Evolutionary conservation across 768 basidiomycete species (phyloP), one percentile per base, ranked within the genome.

Genomic region (Tremella mesenterica): DNA sequence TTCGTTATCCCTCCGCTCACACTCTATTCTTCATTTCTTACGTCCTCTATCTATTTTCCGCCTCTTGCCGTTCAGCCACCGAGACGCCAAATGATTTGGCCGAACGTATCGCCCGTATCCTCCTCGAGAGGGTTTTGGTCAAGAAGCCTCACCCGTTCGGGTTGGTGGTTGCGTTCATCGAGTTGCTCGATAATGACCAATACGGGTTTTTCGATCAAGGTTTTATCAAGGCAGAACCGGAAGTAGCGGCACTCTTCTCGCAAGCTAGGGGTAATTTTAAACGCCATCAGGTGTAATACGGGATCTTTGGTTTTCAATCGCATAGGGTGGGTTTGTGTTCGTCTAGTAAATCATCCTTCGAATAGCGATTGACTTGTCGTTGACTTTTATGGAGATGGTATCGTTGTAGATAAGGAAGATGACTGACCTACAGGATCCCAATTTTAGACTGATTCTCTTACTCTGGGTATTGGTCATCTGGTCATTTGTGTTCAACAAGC

Each of bases 131-230:
- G 30, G 87, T 95, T 76, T 82, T 97, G 54, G 90, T 90, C 29
- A 85, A 88, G 69, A 84, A 90, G 26, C 95, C 95, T 44, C 92
- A 96, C 64, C 92, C 95, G 25, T 96, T 91, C 90, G 92, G 93
- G 53, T 83, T 90, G 25, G 75, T 93, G 61, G 84, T 89, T 61
- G 89, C 90, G 4, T 93, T 95, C 75, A 90, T 93, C 64, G 88
- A 93, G 74, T 76, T 95, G 58, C 83, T 96, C 48, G 84, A 88
- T 58, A 91, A 92, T 30, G 62, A 68, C 50, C 59, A 54, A 29
- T 70, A 71, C 30, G 66, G 62, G 4, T 73, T 75, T 65, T 75
- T 69, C 71, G 63, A 66, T 23, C 71, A 71, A 50, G 53, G 63
- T 25, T 72, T 66, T 52, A 63, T 69, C 27, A 51, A 67, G 38